These are phyloP conservation scores for Scheffersomyces cryptocercus DNA, from an alignment of 1,139 yeast genomes.

Conservation along the genomic window DNA sequence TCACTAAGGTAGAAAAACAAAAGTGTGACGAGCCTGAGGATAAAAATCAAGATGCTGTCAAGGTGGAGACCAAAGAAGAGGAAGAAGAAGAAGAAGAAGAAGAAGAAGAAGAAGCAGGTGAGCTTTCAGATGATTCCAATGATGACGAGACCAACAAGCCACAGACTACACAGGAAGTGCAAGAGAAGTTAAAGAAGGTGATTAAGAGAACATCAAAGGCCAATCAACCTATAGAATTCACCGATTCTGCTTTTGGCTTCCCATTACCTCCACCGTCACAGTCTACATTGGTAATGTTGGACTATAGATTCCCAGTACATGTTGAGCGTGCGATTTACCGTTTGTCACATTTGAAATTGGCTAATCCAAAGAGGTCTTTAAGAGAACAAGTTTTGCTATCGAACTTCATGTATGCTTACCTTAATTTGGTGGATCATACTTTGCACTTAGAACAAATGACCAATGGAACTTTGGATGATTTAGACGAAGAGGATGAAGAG, in stretches of 20 bases:
- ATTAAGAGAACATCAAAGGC: slow-evolving; percentile 46
- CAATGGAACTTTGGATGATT: slow-evolving; percentile 12
- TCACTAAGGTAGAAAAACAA: slow-evolving; percentile 10
- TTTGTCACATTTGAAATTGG: slow-evolving; percentile 85
- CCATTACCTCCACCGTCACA: slow-evolving; percentile 79
- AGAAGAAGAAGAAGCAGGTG: slow-evolving; percentile 5
- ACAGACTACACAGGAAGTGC: slow-evolving; percentile 44
- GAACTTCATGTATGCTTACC: slow-evolving; percentile 95
- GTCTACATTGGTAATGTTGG: slow-evolving; percentile 76
- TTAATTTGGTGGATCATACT: slow-evolving; percentile 90
- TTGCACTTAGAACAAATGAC: slow-evolving; percentile 59
- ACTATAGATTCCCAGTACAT: slow-evolving; percentile 86
- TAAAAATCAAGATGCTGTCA: slow-evolving; percentile 1
- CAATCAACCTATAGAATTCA: slow-evolving; percentile 74
- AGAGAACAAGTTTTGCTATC: slow-evolving; percentile 90
- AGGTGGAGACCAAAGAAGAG: slow-evolving; percentile 8
- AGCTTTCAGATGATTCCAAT: slow-evolving; percentile 5
- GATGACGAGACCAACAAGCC: slow-evolving; percentile 19
- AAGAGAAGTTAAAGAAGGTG: slow-evolving; percentile 46
- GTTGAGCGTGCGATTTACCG: slow-evolving; percentile 95
- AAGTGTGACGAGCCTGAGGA: slow-evolving; percentile 6
- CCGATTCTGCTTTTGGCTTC: slow-evolving; percentile 83
- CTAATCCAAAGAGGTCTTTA: slow-evolving; percentile 88
- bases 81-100: slow-evolving; percentile 2
- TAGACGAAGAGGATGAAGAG: slow-evolving; percentile 14